Conservation (phyloP, 371 early-diverging fungal species). For the Lichtheimia ornata region DNA sequence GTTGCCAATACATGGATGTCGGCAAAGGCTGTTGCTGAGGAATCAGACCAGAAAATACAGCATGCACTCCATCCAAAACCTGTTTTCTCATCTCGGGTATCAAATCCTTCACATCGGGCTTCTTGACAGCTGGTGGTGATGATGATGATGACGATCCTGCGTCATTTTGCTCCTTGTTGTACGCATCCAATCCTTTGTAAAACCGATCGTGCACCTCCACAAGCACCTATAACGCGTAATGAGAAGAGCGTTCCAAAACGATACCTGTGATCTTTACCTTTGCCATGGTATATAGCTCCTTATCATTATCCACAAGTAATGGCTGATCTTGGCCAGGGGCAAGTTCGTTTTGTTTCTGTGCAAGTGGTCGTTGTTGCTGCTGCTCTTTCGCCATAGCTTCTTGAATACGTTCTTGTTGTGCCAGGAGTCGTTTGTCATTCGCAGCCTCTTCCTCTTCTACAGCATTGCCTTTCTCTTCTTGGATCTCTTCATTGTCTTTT, state of each 20-base stretch:
- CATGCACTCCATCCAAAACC: conserved; percentile 47
- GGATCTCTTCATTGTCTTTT: conserved; percentile 3
- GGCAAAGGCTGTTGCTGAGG: conserved; percentile 48
- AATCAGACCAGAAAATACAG: conserved; percentile 62
- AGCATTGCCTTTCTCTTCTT: conserved; percentile 3
- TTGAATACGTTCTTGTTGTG: conserved; percentile 24
- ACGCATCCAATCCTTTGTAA: conserved; percentile 42
- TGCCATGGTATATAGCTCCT: conserved; percentile 53
- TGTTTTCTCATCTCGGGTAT: conserved; percentile 53
- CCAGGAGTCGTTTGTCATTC: conserved; percentile 13
- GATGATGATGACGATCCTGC: conserved; percentile 10
- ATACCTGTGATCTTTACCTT: conserved; percentile 27
- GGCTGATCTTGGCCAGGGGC: conserved; percentile 26
- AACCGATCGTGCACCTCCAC: conserved; percentile 54
- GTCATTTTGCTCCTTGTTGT: conserved; percentile 15
- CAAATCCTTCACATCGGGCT: conserved; percentile 51
- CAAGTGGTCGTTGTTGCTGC: conserved; percentile 22
- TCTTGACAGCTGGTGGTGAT: conserved; percentile 1
- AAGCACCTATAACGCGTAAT: conserved; percentile 37
- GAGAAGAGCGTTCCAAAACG: neutral
- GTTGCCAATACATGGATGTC: conserved; percentile 70
- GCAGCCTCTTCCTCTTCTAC: conserved; percentile 8
- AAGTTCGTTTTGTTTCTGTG: conserved; percentile 28
- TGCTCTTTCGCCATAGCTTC: conserved; percentile 26
- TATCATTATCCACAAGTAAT: conserved; percentile 52